These are phyloP conservation scores for Glycyrrhiza uralensis DNA, from an alignment of 306 rosid genomes.

Conservation along the genomic window DNA sequence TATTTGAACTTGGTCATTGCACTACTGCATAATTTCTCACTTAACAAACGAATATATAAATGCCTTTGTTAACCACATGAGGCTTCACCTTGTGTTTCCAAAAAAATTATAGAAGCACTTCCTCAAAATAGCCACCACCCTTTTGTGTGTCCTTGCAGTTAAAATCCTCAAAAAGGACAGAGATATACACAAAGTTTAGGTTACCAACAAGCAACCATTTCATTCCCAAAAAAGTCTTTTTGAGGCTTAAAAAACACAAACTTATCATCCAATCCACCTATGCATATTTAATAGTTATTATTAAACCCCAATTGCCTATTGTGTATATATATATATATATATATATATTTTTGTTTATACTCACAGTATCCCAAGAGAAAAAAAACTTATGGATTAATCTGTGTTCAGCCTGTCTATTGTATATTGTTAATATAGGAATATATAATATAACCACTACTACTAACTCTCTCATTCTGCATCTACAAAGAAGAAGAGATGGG, in stretches of 20 bases:
- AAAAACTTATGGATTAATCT: no score
- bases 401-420: no score
- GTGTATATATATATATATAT: no score
- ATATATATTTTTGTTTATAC: no score
- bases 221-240: background rate
- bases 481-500: conserved; percentile 50
- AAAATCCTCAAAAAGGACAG: background rate
- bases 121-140: background rate
- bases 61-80: background rate
- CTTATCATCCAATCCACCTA: background rate
- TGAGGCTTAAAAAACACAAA: background rate
- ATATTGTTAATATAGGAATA: background rate
- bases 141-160: background rate
- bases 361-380: no score
- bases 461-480: conserved; percentile 2
- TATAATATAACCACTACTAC: background rate
- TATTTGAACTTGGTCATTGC: conserved; percentile 3
- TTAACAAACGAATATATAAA: conserved; percentile 1
- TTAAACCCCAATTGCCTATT: conserved; percentile 2
- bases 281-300: conserved; percentile 24
- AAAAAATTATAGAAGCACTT: conserved; percentile 1
- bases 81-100: conserved; percentile 9
- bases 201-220: conserved; percentile 15
- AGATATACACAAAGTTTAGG: conserved; percentile 22
- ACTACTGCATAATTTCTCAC: background rate